A percentile compares a stretch with the other conserved stretches of the same genome.
Conservation (phyloP, 1,139 yeast genomes). For the Saccharomycopsis hybrid region DNA sequence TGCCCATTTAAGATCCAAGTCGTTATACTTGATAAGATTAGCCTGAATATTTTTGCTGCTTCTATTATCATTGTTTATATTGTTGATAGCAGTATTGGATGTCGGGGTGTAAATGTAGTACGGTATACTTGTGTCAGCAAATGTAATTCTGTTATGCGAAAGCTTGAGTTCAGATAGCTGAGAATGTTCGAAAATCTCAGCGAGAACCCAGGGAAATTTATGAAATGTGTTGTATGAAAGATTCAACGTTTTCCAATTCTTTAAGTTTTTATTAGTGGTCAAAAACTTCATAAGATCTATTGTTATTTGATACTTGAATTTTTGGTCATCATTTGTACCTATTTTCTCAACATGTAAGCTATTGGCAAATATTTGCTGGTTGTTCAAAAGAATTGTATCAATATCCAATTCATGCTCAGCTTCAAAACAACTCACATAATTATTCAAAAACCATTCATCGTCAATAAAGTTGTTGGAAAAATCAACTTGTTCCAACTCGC, state of each 20-base stretch:
- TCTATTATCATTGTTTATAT: too few species aligned
- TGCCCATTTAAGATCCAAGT: background rate
- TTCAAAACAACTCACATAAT: background rate
- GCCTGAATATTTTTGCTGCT: conserved; percentile 4
- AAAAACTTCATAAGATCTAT: conserved; percentile 29
- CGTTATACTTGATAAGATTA: conserved; percentile 14
- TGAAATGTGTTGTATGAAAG: conserved; percentile 25
- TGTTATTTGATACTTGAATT: conserved; percentile 35
- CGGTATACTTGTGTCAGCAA: too few species aligned
- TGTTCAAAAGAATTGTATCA: background rate
- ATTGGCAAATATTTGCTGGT: background rate
- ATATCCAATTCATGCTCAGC: background rate
- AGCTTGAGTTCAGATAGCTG: conserved; percentile 25
- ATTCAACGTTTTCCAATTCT: conserved; percentile 21
- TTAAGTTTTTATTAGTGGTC: background rate
- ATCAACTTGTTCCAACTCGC: conserved; percentile 37
- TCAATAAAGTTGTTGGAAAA: conserved; percentile 44
- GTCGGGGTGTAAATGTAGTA: too few species aligned
- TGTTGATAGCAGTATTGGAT: too few species aligned
- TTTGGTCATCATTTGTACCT: too few species aligned
- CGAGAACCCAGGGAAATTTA: conserved; percentile 5
- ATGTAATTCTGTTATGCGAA: conserved; percentile 31
- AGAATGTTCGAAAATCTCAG: background rate
- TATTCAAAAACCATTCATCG: conserved; percentile 24
- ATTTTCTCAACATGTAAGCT: background rate